Evolutionary conservation across 208 protist species (phyloP).

Genomic region (Trypanosoma cruzi): DNA sequence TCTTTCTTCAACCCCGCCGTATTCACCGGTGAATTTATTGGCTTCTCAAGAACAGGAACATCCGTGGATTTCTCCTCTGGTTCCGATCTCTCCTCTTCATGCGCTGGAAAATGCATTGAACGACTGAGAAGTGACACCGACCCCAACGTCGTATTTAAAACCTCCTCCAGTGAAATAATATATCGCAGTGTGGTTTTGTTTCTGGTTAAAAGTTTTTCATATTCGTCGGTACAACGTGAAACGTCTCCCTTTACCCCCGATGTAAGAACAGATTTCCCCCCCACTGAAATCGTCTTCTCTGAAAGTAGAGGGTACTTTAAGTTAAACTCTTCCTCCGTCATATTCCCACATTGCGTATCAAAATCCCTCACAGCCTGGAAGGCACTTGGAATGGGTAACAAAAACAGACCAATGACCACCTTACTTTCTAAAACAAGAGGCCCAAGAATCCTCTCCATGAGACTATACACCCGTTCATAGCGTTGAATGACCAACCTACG

Average conservation of each 20-base stretch:
- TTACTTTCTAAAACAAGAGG: slow-evolving; percentile 74
- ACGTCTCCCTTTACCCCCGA: neutral
- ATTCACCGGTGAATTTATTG: neutral
- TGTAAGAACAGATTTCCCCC: neutral
- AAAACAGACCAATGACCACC: slow-evolving; percentile 66
- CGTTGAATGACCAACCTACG: slow-evolving; percentile 50
- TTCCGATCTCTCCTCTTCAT: neutral
- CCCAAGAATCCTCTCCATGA: slow-evolving; percentile 47
- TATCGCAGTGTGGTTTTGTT: neutral
- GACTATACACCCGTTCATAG: slow-evolving; percentile 41
- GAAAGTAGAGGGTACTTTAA: neutral
- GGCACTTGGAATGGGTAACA: slow-evolving; percentile 50
- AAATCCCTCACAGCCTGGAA: slow-evolving; percentile 29
- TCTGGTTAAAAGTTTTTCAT: neutral
- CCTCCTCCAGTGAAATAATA: slow-evolving; percentile 15
- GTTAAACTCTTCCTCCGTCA: slow-evolving; percentile 1
- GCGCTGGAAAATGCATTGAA: slow-evolving; percentile 21
- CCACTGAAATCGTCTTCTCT: neutral
- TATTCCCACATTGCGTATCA: slow-evolving; percentile 15
- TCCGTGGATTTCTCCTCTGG: neutral
- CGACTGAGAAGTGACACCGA: slow-evolving; percentile 5
- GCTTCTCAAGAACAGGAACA: neutral
- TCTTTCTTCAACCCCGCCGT: neutral
- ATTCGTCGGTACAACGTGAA: slow-evolving; percentile 4
- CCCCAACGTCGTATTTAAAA: slow-evolving; percentile 13